Conservation (phyloP, 78 protist genomes). For the Paratrimastix pyriformis region DNA sequence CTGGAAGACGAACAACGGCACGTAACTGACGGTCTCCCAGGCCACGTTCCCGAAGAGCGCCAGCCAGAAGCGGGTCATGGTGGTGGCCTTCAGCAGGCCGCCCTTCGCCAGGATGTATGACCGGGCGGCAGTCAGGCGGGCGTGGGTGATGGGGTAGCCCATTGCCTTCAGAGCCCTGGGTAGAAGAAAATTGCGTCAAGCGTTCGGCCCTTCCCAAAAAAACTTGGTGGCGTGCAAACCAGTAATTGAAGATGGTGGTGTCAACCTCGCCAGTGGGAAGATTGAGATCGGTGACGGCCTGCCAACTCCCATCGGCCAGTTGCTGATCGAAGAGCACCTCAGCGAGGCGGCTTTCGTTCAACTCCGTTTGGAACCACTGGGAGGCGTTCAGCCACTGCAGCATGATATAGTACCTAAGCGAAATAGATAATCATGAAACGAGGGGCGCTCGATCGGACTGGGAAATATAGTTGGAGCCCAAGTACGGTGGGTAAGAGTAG, state of each 20-base stretch:
- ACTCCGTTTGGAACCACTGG: too few species aligned
- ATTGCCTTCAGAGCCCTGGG: slow-evolving; percentile 21
- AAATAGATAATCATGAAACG: too few species aligned
- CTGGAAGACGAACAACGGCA: background rate
- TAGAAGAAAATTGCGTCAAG: too few species aligned
- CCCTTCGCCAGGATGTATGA: slow-evolving; percentile 9
- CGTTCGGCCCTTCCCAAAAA: too few species aligned
- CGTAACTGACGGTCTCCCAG: background rate
- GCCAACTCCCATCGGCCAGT: slow-evolving; percentile 1
- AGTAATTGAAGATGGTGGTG: slow-evolving; percentile 1
- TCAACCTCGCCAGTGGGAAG: background rate
- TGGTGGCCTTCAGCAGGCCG: background rate
- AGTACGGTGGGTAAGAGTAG: background rate
- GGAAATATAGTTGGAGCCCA: slow-evolving; percentile 1
- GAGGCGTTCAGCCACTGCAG: too few species aligned
- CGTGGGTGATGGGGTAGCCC: background rate
- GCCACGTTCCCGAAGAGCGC: background rate
- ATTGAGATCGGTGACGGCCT: background rate
- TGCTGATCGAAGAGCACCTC: background rate
- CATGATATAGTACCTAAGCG: too few species aligned
- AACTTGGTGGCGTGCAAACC: too few species aligned
- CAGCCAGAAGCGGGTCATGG: slow-evolving; percentile 2
- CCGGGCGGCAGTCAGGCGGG: background rate
- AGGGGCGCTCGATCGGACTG: background rate
- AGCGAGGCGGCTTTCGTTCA: too few species aligned